Evolutionary conservation across 2,329 filamentous ascomycete genomes (phyloP), one percentile per base, ranked within the genome.

Genomic region (Fusarium austroafricanum): DNA sequence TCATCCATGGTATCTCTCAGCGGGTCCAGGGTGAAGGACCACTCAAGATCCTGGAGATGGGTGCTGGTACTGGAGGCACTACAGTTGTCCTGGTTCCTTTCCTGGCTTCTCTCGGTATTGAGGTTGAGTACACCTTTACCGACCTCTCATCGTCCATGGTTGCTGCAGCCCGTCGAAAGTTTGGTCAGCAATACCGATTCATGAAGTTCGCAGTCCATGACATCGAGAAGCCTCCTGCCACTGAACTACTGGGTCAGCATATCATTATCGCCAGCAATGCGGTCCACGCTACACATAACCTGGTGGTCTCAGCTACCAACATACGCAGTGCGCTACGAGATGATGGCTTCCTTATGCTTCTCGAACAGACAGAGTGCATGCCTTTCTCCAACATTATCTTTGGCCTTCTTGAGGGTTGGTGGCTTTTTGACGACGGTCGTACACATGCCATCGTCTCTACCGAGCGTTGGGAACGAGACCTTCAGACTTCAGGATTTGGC

Each of bases 351-450:
- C 44, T 63, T 12, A 55, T 63, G 18, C 31, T 62, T 29, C 31
- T 62, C 2, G 59, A 62, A 20, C 33, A 39, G 59, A 58, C 43
- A 2, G 49, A 62, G 38, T 12, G 15, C 4, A 6, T 62, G 8
- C 43, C 42, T 2, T 62, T 29, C n/a, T 6, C 40, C 5, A 23
- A 62, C 11, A 20, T 44, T 2, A 21, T 62, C 15, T 62, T 53
- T 17, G 59, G 59, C 8, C 37, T 54, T 2, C 29, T 62, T 1
- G 59, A 62, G 17, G 59, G 49, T 12, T 62, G 54, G 59, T 62
- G 59, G 59, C 43, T 62, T 2, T 62, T 62, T 14, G 38, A 62
- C 8, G 59, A 62, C 29, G 33, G 46, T 1, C 46, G 59, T 1
- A 29, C 28, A 2, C 59, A 62, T 20, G 59, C 59, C 20, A 17